Base-by-base conservation (phyloP, 2,329 filamentous ascomycete genomes). In the Aureobasidium mangrovei region DNA sequence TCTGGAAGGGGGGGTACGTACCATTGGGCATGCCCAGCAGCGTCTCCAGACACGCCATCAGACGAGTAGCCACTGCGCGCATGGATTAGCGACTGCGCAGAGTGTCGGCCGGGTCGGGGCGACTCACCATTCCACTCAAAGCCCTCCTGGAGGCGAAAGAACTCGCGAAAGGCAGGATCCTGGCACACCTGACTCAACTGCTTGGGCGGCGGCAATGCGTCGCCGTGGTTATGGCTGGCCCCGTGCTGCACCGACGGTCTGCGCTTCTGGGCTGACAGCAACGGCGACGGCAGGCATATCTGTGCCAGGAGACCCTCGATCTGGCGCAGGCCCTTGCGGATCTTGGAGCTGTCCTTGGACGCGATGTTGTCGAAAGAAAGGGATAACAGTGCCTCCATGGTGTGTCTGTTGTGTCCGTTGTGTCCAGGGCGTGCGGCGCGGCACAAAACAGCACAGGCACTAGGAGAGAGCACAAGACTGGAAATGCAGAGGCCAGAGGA, bases 311-410 rank as follows among this genome's bases (percentile, higher is more conserved):
- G 80, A 32, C 90, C 90, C 73, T 97, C 91, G 60, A 97, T 89
- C 73, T 96, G 91, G 61, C 89, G 86, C 61, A 97, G 74, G 49
- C 91, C 93, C 74, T 96, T 97, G 63, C 89, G 85, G 67, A 97
- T 87, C 74, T 95, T 95, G 68, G 80, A 78, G 56, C 84, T 84
- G 64, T 96, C 90, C 69, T 91, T 91, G 46, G 91, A 96, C 58
- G 91, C 94, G 60, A 96, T 85, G 72, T 95, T 95, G 75, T 96
- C 91, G 72, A 97, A 97, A 58, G 91, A 90, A 68, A 95, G 83
- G 42, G 89, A 94, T 54, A 97, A 78, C 29, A 97, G 80, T 51
- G 87, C 83, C 75, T 97, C 93, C 93, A 97, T 97, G 65, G 63
- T 46, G 55, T 3, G 7, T 12, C 35, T 5, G 18, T 18, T 18